Evolutionary conservation across 768 basidiomycete genomes (phyloP).

Genomic region (Piloderma croceum): DNA sequence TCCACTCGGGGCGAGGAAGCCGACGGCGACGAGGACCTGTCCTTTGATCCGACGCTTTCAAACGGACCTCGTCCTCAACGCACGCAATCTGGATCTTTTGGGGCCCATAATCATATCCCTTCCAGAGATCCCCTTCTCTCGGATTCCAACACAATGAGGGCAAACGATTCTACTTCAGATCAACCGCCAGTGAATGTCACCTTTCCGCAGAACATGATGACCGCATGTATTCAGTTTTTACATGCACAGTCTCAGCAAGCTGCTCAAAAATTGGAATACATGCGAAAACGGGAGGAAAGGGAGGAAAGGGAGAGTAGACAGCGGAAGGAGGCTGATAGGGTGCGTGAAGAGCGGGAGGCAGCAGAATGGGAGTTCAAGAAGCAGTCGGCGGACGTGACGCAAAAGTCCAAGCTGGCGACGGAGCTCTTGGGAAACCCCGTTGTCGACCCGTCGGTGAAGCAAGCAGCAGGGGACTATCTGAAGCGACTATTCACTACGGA

Average conservation of each 20-base stretch:
- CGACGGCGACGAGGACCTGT: conserved; percentile 48
- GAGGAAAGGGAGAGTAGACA: conserved; percentile 52
- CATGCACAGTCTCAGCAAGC: conserved; percentile 65
- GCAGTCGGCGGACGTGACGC: conserved; percentile 46
- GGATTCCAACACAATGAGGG: too few relatives aligned
- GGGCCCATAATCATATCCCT: conserved; percentile 28
- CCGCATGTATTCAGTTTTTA: conserved; percentile 53
- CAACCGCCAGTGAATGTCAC: conserved; percentile 47
- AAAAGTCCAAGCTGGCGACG: conserved; percentile 62
- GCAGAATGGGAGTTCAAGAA: conserved; percentile 51
- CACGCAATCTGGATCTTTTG: conserved; percentile 22
- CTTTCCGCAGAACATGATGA: conserved; percentile 52
- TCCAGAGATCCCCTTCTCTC: too few relatives aligned
- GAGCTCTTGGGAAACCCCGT: conserved; percentile 56
- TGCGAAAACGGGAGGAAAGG: conserved; percentile 63
- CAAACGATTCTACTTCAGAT: too few relatives aligned
- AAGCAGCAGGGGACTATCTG: conserved; percentile 66
- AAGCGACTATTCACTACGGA: conserved; percentile 55
- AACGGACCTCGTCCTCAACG: too few relatives aligned
- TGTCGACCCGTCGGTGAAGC: conserved; percentile 55
- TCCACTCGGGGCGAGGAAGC: conserved; percentile 34
- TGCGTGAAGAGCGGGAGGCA: conserved; percentile 51
- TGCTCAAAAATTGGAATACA: conserved; percentile 64
- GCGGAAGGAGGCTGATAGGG: conserved; percentile 48
- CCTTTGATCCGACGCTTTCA: too few relatives aligned